A percentile compares a stretch with the other conserved stretches of the same genome.
Evolutionary conservation across 2,329 filamentous ascomycete species (phyloP).

Genomic region (Alternaria sp.): DNA sequence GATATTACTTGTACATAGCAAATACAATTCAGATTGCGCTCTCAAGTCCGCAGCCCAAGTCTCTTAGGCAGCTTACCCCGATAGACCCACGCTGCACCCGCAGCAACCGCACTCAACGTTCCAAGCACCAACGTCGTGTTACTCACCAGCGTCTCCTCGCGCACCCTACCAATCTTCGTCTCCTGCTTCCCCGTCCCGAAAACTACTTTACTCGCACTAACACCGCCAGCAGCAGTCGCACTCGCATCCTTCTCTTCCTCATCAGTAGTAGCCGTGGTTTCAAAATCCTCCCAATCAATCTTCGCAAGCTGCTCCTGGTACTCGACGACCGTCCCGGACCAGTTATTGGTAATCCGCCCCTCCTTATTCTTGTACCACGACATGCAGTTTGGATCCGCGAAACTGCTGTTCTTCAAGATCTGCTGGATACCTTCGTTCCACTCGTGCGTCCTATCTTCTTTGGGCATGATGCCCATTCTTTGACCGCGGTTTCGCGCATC

Average conservation of each 20-base stretch:
- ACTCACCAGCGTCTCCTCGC: constrained; percentile 54
- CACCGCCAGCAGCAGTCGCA: not conserved
- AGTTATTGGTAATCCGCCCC: constrained; percentile 65
- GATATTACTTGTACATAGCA: not conserved
- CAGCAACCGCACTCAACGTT: constrained; percentile 43
- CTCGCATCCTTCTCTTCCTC: not conserved
- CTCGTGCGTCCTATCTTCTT: constrained; percentile 43
- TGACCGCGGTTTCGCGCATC: constrained; percentile 50
- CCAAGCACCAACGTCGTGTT: constrained; percentile 47
- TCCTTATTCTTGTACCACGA: constrained; percentile 64
- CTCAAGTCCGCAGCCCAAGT: constrained; percentile 8
- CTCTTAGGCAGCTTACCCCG: constrained; percentile 20
- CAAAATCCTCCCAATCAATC: constrained; percentile 56
- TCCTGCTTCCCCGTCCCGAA: constrained; percentile 43
- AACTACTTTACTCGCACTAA: constrained; percentile 41
- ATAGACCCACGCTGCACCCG: constrained; percentile 44
- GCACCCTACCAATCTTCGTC: constrained; percentile 51
- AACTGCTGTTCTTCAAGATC: constrained; percentile 53
- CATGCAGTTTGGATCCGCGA: constrained; percentile 61
- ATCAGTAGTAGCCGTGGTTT: constrained; percentile 22
- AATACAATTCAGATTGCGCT: not conserved
- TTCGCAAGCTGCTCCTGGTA: constrained; percentile 58
- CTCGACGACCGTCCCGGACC: constrained; percentile 59
- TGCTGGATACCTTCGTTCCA: constrained; percentile 58
- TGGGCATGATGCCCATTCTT: constrained; percentile 56